These are phyloP conservation scores for Kurtzmaniella natalensis DNA, from an alignment of 1,139 yeast genomes.

Conservation along the genomic window DNA sequence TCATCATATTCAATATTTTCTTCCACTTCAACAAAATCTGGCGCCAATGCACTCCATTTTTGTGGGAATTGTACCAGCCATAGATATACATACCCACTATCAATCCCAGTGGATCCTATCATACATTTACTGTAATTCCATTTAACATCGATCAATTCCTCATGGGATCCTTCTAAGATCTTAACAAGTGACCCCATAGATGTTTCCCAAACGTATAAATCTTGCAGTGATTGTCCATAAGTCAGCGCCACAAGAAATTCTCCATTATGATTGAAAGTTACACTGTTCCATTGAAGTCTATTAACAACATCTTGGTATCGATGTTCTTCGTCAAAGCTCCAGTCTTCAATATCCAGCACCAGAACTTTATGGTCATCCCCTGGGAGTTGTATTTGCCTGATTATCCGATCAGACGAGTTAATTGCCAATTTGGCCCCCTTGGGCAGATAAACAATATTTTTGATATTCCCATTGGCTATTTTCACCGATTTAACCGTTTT, in stretches of 20 bases:
- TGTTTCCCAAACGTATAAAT: slow-evolving; percentile 91
- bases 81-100: slow-evolving; percentile 74
- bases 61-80: slow-evolving; percentile 87
- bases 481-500: slow-evolving; percentile 46
- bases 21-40: slow-evolving; percentile 92
- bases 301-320: slow-evolving; percentile 90
- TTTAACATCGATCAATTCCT: slow-evolving; percentile 75
- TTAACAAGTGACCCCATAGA: slow-evolving; percentile 81
- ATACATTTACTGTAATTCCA: slow-evolving; percentile 79
- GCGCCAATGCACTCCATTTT: slow-evolving; percentile 96
- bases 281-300: slow-evolving; percentile 83
- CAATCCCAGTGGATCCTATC: slow-evolving; percentile 85
- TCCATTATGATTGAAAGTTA: slow-evolving; percentile 70
- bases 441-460: slow-evolving; percentile 60
- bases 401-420: slow-evolving; percentile 78
- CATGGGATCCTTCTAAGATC: slow-evolving; percentile 90
- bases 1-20: slow-evolving; percentile 88
- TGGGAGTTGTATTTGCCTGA: slow-evolving; percentile 57
- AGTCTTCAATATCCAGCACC: slow-evolving; percentile 28
- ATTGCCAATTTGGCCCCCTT: slow-evolving; percentile 69
- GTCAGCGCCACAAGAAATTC: slow-evolving; percentile 89
- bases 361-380: slow-evolving; percentile 8
- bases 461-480: slow-evolving; percentile 67
- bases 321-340: slow-evolving; percentile 70
- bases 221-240: slow-evolving; percentile 81